A percentile compares a stretch with the other conserved stretches of the same genome.
Conservation (phyloP, 805 yeast species). For the Nakazawaea siamensis region DNA sequence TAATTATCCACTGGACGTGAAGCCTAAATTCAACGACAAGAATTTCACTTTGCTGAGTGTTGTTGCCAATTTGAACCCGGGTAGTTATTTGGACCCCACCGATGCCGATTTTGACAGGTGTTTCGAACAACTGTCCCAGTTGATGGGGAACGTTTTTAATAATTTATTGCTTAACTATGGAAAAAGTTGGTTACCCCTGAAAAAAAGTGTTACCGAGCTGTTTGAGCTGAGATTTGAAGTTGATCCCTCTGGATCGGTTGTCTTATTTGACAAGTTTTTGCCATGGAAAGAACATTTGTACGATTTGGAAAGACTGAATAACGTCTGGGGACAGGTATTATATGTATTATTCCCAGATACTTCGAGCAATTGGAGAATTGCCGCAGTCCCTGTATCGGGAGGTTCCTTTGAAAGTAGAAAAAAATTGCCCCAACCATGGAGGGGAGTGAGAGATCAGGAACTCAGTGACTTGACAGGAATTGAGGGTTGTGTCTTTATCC, state of each 20-base stretch:
- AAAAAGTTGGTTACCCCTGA: constrained; percentile 87
- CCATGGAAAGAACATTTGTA: constrained; percentile 96
- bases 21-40: constrained; percentile 61
- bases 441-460: constrained; percentile 91
- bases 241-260: constrained; percentile 64
- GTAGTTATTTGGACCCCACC: constrained; percentile 66
- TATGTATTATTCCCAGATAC: constrained; percentile 79
- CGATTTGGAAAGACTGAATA: constrained; percentile 54
- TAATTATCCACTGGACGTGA: constrained; percentile 50
- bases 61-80: constrained; percentile 75
- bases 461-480: constrained; percentile 71
- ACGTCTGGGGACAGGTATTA: constrained; percentile 46
- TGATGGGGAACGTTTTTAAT: constrained; percentile 79
- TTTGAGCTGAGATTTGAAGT: constrained; percentile 50
- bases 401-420: constrained; percentile 78
- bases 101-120: constrained; percentile 59
- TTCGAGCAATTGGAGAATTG: constrained; percentile 71
- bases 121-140: constrained; percentile 61
- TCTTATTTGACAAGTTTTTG: constrained; percentile 67
- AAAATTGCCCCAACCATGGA: constrained; percentile 84
- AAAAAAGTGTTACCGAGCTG: constrained; percentile 65
- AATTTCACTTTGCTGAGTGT: constrained; percentile 72
- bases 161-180: constrained; percentile 65
- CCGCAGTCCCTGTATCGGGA: constrained; percentile 80
- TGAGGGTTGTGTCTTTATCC: constrained; percentile 82